phyloP scores from a whole-genome alignment of 148 eudicot genomes.

The Heliosperma pusillum region DNA sequence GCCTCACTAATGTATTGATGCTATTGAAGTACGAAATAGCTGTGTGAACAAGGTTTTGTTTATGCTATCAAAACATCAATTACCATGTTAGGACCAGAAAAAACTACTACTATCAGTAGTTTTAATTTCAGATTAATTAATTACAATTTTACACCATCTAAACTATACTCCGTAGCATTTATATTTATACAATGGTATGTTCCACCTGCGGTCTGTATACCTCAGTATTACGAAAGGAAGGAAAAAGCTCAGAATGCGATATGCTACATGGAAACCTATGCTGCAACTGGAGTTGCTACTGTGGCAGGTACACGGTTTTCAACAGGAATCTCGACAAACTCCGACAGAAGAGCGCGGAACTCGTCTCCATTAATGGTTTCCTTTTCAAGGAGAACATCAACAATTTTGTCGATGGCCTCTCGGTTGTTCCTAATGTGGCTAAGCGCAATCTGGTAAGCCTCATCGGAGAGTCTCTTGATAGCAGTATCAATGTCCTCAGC shows the following conservation, averaged over 20 bases:
- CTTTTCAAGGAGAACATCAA: conserved; percentile 86
- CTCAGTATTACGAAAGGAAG: conserved; percentile 12
- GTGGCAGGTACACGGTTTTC: conserved; percentile 69
- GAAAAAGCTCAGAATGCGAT: not conserved
- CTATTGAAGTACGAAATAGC: too few relatives aligned
- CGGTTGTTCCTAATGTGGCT: conserved; percentile 81
- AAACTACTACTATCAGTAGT: not conserved
- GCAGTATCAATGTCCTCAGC: conserved; percentile 96
- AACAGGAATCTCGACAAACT: conserved; percentile 75
- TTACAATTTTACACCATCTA: conserved; percentile 28
- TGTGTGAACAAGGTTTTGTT: too few relatives aligned
- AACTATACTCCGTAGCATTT: conserved; percentile 12
- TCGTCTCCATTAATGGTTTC: conserved; percentile 94
- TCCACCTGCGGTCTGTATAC: conserved; percentile 19
- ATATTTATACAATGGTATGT: conserved; percentile 8
- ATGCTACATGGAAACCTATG: conserved; percentile 27
- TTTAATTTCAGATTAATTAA: conserved; percentile 19
- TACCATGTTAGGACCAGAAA: too few relatives aligned
- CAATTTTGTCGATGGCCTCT: conserved; percentile 95
- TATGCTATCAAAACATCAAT: too few relatives aligned
- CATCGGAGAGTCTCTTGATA: conserved; percentile 73
- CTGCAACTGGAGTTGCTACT: conserved; percentile 48
- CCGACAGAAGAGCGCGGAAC: conserved; percentile 87
- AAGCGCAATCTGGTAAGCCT: conserved; percentile 83
- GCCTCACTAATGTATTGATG: too few relatives aligned